Evolutionary conservation across 164 flowering plant species (phyloP), one percentile per base, ranked within the genome.

Genomic region (Brasenia schreberi): DNA sequence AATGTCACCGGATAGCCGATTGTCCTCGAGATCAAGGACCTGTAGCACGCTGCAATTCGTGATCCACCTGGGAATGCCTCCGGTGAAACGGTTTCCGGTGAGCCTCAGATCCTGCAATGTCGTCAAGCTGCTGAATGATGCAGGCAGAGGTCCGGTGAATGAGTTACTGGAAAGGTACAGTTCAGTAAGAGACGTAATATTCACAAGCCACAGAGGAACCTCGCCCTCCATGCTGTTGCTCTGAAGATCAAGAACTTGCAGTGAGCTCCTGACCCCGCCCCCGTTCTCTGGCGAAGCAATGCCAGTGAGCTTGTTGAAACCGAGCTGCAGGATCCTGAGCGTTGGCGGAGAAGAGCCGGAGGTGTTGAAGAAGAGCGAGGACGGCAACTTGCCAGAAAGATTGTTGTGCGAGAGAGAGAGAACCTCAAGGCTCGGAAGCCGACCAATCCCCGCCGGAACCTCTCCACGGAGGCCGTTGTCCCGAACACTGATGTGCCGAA

Each of bases 231-330:
- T 79, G 59, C 33, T 78, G 79, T 89, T 91, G 68, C 70, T 66
- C 64, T 79, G 84, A 74, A 91, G 81, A 76, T 85, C 88, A 43
- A 88, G 67, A 19, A 83, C 80, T 75, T 86, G 80, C 72, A 89
- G 60, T 42, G 66, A 73, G 52, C 85, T 79, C 2, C n/a, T 64
- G 66, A 78, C 80, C 17, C 62, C 61, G 11, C 49, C 69, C 63
- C 16, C 9, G 53, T 64, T 71, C 64, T 61, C 73, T 69, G 84
- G 86, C 73, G 74, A 52, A 19, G 65, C 67, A 11, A 91, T 60
- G 7, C 73, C 80, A 78, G 89, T 84, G 86, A 91, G 80, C 17
- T 68, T 78, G 77, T 91, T 91, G 71, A 87, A 82, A 39, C 89
- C 88, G 7, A 91, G 66, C 71, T 83, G 73, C 42, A 89, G 74